These are phyloP conservation scores for Albugo laibachii DNA, from an alignment of 352 stramenopile genomes.

Conservation along the genomic window DNA sequence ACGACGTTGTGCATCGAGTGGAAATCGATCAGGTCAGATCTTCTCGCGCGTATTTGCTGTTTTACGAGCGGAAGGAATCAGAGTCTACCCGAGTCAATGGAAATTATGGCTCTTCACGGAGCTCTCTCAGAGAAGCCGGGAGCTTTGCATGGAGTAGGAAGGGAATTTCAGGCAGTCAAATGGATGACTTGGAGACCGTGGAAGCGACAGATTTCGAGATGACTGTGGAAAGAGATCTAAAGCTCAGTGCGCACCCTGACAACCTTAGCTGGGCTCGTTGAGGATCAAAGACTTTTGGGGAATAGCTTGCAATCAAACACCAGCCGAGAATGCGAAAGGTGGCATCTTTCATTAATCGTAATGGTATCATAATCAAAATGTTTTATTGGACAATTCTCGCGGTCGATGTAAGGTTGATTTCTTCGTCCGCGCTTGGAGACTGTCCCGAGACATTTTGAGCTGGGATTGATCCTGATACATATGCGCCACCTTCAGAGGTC, in stretches of 20 bases:
- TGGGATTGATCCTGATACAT: too few species aligned
- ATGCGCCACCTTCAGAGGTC: not conserved
- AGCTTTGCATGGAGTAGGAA: too few species aligned
- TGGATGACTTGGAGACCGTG: too few species aligned
- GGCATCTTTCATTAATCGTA: not conserved
- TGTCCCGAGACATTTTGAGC: too few species aligned
- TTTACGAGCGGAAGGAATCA: constrained; percentile 56
- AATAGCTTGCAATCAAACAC: too few species aligned
- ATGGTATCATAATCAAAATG: not conserved
- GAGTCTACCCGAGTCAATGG: not conserved
- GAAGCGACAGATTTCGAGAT: too few species aligned
- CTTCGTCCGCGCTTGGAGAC: too few species aligned
- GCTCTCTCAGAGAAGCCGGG: too few species aligned
- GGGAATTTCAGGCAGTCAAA: too few species aligned
- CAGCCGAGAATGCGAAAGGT: not conserved
- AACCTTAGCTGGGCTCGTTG: too few species aligned
- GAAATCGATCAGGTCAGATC: constrained; percentile 33
- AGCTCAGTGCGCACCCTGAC: not conserved
- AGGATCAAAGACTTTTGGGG: too few species aligned
- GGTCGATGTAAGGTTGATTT: not conserved
- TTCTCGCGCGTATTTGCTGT: constrained; percentile 80
- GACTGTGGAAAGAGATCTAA: not conserved
- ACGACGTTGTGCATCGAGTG: constrained; percentile 47
- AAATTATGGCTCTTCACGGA: too few species aligned
- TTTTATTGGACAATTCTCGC: not conserved